These are phyloP conservation scores for Mucor saturninus DNA, from an alignment of 371 early-diverging fungal genomes.

Conservation along the genomic window DNA sequence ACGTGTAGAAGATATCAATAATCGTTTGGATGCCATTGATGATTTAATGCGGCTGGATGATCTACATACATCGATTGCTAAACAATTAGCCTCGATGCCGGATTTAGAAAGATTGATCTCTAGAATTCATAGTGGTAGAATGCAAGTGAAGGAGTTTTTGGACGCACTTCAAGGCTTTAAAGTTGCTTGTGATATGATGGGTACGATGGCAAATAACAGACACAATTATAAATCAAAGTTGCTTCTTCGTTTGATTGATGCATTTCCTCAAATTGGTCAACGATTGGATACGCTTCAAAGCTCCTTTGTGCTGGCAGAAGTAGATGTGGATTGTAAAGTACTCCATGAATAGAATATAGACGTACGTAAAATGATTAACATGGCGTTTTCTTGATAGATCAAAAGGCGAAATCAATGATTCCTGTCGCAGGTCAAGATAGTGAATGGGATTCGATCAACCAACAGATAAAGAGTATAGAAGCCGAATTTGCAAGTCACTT, in stretches of 20 bases:
- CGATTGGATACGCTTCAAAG: constrained; percentile 65
- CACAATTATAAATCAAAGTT: constrained; percentile 50
- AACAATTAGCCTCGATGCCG: constrained; percentile 59
- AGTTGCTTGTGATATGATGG: constrained; percentile 45
- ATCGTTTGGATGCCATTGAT: constrained; percentile 88
- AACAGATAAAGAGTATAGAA: constrained; percentile 61
- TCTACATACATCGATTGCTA: constrained; percentile 53
- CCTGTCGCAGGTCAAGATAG: constrained; percentile 78
- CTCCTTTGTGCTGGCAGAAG: constrained; percentile 79
- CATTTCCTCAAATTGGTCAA: constrained; percentile 59
- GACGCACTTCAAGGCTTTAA: constrained; percentile 66
- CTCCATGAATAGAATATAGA: not conserved
- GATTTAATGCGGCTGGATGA: constrained; percentile 67
- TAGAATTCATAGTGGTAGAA: constrained; percentile 86
- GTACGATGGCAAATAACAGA: constrained; percentile 36
- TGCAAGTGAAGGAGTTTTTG: constrained; percentile 80
- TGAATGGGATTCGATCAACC: constrained; percentile 73
- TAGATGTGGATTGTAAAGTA: constrained; percentile 65
- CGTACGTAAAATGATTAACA: not conserved
- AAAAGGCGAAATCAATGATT: constrained; percentile 61
- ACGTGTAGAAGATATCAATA: constrained; percentile 74
- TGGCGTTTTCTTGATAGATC: constrained; percentile 29
- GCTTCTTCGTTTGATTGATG: constrained; percentile 42
- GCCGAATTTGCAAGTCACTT: constrained; percentile 70
- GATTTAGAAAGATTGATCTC: constrained; percentile 95